Base-by-base conservation (phyloP, 179 eudicot species). In the Beta lomatogona region DNA sequence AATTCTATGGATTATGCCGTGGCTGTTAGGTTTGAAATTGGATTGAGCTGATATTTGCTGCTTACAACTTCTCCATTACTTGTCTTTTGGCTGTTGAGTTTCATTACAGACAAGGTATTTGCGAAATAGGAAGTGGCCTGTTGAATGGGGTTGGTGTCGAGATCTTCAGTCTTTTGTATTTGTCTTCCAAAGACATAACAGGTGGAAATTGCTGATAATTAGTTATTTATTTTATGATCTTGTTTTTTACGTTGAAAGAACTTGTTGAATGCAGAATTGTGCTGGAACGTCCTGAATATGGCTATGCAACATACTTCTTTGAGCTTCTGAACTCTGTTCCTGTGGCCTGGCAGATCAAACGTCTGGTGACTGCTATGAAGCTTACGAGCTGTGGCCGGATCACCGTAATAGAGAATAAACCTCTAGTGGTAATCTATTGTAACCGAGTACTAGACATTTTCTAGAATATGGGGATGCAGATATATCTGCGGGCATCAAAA, bases 121-220 rank as follows among this genome's bases (percentile, higher is more conserved):
- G 73, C 92, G 83, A 83, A 89, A 85, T 67, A 87, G 88, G 82
- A 94, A 90, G 76, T 97, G 97, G 97, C 99, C 99, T 50, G 97
- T 93, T 82, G 99, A 97, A 85, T 97, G 99, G 99, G 98, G 99
- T 44, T 97, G 99, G 99, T 92, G 97, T 85, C 90, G 99, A 64
- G 99, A 97, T 79, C 97, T 97, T 84, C 98, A 92, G 85, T 88
- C 98, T 63, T 97, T 97, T 81, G 89, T 97, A 79, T 97, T 97
- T 85, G 97, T 97, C 10, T 97, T 97, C 76, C 82, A 85, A 78
- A 90, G 93, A 77, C 99, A 97, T 85, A 93, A 94, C 90, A 97
- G 98, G 99, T 96, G 76, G 9, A 58, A 25, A 55, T 75, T 82
- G 36, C 71, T 76, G 78, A 65, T 77, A 45, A 36, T 19, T 46